These are phyloP conservation scores for Podospora conica DNA, from an alignment of 495 filamentous ascomycete species.

Conservation along the genomic window DNA sequence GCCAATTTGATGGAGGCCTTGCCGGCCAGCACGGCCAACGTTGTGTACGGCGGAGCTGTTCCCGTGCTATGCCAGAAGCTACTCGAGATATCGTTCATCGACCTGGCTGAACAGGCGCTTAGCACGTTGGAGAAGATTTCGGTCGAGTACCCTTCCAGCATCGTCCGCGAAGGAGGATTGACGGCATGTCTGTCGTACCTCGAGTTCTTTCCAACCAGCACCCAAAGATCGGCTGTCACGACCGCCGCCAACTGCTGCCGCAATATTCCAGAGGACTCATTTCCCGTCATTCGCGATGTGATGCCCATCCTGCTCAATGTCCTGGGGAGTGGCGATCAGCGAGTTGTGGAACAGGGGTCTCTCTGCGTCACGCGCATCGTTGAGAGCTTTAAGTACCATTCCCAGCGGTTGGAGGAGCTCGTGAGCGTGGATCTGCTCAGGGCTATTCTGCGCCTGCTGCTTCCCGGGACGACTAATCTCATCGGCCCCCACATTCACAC, in stretches of 20 bases:
- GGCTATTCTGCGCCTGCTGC: slow-evolving; percentile 79
- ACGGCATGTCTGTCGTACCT: slow-evolving; percentile 90
- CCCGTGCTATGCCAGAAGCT: slow-evolving; percentile 91
- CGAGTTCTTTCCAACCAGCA: slow-evolving; percentile 97
- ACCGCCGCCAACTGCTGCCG: slow-evolving; percentile 98
- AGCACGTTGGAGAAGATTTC: slow-evolving; percentile 98
- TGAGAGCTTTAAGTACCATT: slow-evolving; percentile 86
- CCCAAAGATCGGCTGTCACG: slow-evolving; percentile 91
- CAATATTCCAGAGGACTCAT: slow-evolving; percentile 90
- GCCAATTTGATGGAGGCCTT: slow-evolving; percentile 98
- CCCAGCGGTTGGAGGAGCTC: slow-evolving; percentile 84
- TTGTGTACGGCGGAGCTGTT: slow-evolving; percentile 93
- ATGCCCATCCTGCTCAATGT: slow-evolving; percentile 94
- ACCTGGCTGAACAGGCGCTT: slow-evolving; percentile 92
- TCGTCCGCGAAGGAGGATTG: slow-evolving; percentile 92
- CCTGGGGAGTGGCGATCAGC: slow-evolving; percentile 84
- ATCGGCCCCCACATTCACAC: slow-evolving; percentile 96
- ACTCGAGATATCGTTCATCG: slow-evolving; percentile 90
- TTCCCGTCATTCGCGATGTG: slow-evolving; percentile 78
- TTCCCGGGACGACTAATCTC: slow-evolving; percentile 92
- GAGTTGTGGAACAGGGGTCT: slow-evolving; percentile 93
- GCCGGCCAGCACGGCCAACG: slow-evolving; percentile 84
- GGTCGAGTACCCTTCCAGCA: slow-evolving; percentile 89
- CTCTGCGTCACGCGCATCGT: slow-evolving; percentile 95
- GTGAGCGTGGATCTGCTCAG: slow-evolving; percentile 80